Base-by-base conservation (phyloP, 805 yeast genomes). In the Lachancea sp. region DNA sequence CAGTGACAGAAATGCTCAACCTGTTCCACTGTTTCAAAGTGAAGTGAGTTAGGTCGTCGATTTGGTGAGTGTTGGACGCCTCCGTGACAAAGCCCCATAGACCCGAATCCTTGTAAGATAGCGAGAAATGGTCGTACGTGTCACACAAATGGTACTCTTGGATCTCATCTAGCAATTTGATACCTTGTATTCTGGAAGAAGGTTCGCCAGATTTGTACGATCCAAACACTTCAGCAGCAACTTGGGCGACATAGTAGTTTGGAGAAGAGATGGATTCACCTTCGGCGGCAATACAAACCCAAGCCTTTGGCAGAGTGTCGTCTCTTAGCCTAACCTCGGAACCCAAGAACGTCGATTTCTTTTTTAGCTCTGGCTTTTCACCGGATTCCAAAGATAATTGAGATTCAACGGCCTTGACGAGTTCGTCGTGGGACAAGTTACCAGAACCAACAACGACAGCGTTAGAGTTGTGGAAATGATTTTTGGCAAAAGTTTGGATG, bases 251-350 rank as follows among this genome's bases (percentile, higher is more conserved):
- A 64, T 73, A 73, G 70, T 72, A 82, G 56, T 80, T 75, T 51
- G 80, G 77, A 42, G 89, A 78, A 46, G 59, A 57, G 36, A 72
- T 46, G 32, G 80, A 69, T 66, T 82, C 89, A 69, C 87, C 86
- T 58, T 76, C 71, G 41, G 74, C 90, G 43, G 88, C 87, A 55
- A 84, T 71, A 41, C 88, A 66, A 55, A 83, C 73, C 73, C 82
- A 81, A 42, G 90, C 92, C 61, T 77, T 75, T 60, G 90, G 86
- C 58, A 81, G 62, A 54, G 87, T 84, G 67, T 84, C 95, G 61
- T 84, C 95, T 78, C 95, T 81, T 70, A 83, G 69, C 75, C 89
- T 79, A 50, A 83, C 80, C 62, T 84, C 94, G 34, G 92, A 83
- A 63, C 95, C 95, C 62, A 84, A 73, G 76, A 83, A 84, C 41